These are phyloP conservation scores for Nigrograna mackinnonii DNA, from an alignment of 2,329 filamentous ascomycete genomes.

Conservation along the genomic window DNA sequence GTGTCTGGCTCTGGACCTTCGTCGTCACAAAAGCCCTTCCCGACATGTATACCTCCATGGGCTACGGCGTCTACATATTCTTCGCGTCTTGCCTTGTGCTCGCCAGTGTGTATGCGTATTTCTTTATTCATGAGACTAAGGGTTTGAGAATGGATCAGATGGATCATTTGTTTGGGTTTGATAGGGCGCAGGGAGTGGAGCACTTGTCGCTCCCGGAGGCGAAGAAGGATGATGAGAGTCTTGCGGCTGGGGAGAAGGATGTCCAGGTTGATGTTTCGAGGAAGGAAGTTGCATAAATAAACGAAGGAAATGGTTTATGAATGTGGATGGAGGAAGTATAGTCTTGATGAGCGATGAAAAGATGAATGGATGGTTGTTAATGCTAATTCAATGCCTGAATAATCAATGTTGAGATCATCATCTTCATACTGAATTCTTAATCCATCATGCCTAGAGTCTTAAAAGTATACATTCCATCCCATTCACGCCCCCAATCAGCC, in stretches of 20 bases:
- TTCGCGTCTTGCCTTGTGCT: slow-evolving; percentile 43
- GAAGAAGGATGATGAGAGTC: slow-evolving; percentile 7
- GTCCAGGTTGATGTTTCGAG: slow-evolving; percentile 5
- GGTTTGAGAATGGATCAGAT: slow-evolving; percentile 43
- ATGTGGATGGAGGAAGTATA: too few species aligned
- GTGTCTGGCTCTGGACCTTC: slow-evolving; percentile 44
- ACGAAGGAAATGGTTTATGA: too few species aligned
- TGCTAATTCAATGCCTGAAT: too few species aligned
- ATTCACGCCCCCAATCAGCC: too few species aligned
- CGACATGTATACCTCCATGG: slow-evolving; percentile 43
- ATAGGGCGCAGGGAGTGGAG: slow-evolving; percentile 11
- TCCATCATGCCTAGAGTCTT: too few species aligned
- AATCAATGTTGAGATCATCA: too few species aligned
- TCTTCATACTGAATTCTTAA: too few species aligned
- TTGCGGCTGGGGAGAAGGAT: slow-evolving; percentile 5
- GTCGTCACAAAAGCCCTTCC: slow-evolving; percentile 46
- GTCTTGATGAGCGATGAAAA: too few species aligned
- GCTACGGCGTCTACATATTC: slow-evolving; percentile 46
- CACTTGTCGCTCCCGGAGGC: slow-evolving; percentile 1
- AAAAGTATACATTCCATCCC: too few species aligned
- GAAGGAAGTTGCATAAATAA: slow-evolving; percentile 12
- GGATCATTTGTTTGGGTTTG: slow-evolving; percentile 40
- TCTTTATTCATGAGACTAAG: slow-evolving; percentile 46
- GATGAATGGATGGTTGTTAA: too few species aligned
- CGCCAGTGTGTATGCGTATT: slow-evolving; percentile 43